A percentile compares a stretch with the other conserved stretches of the same genome.
phyloP scores from a whole-genome alignment of 371 early-diverging fungal genomes.

The Mortierella polycephala region DNA sequence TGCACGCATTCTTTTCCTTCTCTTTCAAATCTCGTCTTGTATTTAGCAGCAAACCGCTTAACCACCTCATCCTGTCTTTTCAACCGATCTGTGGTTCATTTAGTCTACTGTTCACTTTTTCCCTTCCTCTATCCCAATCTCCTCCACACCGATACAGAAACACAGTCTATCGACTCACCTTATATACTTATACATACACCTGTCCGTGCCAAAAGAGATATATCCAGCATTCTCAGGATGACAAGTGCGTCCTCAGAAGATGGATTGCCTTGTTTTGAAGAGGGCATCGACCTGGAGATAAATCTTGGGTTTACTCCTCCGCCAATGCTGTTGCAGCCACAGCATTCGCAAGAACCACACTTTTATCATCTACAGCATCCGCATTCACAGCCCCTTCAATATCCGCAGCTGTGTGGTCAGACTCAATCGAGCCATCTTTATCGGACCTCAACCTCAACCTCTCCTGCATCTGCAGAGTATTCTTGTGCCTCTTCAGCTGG shows the following conservation, averaged over 20 bases:
- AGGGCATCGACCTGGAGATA: not conserved
- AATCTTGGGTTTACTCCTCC: not conserved
- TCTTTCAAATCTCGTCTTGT: not conserved
- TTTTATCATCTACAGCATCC: not conserved
- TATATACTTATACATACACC: not conserved
- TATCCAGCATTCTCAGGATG: not conserved
- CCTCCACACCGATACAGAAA: no score
- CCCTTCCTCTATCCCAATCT: no score
- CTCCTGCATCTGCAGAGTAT: not conserved
- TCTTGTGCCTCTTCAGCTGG: conserved; percentile 11
- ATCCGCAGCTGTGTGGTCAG: not conserved
- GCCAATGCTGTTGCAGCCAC: not conserved
- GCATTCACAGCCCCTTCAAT: not conserved
- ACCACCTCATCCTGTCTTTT: no score
- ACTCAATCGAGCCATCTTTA: conserved; percentile 13
- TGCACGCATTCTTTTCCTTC: not conserved
- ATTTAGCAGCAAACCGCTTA: no score
- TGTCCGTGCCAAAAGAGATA: not conserved
- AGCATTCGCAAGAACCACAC: not conserved
- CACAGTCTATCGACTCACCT: not conserved
- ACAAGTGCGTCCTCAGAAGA: not conserved
- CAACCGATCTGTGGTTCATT: no score
- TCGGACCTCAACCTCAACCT: conserved; percentile 7
- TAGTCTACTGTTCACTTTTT: no score
- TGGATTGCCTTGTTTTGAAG: not conserved